Base-by-base conservation (phyloP, 2,329 filamentous ascomycete species). In the Colletotrichum viniferum region DNA sequence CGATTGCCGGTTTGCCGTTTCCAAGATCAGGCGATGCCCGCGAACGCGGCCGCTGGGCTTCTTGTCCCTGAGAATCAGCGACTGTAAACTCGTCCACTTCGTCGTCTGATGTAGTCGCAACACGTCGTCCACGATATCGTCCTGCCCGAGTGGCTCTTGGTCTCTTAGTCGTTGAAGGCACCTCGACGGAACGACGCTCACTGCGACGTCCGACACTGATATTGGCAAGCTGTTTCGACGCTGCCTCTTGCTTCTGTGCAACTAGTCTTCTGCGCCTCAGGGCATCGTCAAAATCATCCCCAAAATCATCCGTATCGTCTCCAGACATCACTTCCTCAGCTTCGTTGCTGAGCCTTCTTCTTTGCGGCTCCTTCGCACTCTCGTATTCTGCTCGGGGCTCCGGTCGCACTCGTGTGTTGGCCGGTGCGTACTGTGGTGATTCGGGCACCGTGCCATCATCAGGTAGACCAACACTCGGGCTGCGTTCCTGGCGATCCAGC, bases 321-420 rank as follows among this genome's bases (percentile, higher is more conserved):
- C 83, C 83, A 0, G 79, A 80, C 5, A 80, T 80, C 3, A 81
- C 77, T 3, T 79, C 78, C n/a, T 83, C 78, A 0, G 73, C 43
- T 13, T 76, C 63, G 5, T 80, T 82, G 4, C 80, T 79, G 1
- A 76, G 75, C 62, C 84, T 84, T 36, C 86, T 82, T 77, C 87
- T 84, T 64, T 89, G 88, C 0, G 88, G 89, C 64, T 85, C 82
- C 58, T 83, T 82, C 86, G 88, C 86, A 2, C 85, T 84, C 75
- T 87, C 87, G 71, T 89, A 89, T 24, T 85, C 82, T 5, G 81
- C 81, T 58, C 85, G 82, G 0, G 86, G 87, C n/a, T 81, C 80
- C 1, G 77, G 78, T 2, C 62, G 28, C 18, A 58, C 36, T 14
- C 76, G 67, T 7, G 21, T 21, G 18, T 24, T 65, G 6, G 16